These are phyloP conservation scores for Hirsutella thompsonii DNA, from an alignment of 2,329 filamentous ascomycete species.

Conservation along the genomic window DNA sequence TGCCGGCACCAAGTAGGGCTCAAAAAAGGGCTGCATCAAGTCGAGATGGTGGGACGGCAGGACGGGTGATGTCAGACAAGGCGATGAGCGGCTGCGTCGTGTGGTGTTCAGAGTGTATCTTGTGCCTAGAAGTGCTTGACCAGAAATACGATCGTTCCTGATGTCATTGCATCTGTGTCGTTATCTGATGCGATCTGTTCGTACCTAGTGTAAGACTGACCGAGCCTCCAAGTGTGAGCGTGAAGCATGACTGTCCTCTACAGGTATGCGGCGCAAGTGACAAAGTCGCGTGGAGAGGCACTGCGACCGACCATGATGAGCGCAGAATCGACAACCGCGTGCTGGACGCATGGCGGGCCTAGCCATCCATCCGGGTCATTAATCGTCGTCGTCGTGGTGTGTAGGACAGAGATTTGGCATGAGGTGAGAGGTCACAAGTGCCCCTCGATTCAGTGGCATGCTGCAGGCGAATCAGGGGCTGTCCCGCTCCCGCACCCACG, in stretches of 20 bases:
- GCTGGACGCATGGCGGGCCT: not conserved
- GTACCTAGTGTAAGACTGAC: not conserved
- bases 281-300: not conserved
- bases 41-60: not conserved
- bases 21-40: not conserved
- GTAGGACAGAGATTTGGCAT: not conserved
- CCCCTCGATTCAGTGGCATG: not conserved
- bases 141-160: too few relatives aligned
- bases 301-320: not conserved
- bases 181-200: not conserved
- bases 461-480: slow-evolving; percentile 1
- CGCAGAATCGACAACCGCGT: too few relatives aligned
- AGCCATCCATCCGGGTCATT: too few relatives aligned
- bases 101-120: too few relatives aligned
- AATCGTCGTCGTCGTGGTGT: not conserved
- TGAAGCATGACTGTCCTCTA: not conserved
- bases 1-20: slow-evolving; percentile 23
- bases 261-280: not conserved
- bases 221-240: not conserved
- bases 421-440: not conserved
- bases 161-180: too few relatives aligned
- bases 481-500: not conserved
- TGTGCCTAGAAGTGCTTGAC: too few relatives aligned
- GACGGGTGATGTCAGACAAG: too few relatives aligned
- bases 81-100: too few relatives aligned